Conservation (phyloP, 129 eudicot species). For the Cynara cardunculus region DNA sequence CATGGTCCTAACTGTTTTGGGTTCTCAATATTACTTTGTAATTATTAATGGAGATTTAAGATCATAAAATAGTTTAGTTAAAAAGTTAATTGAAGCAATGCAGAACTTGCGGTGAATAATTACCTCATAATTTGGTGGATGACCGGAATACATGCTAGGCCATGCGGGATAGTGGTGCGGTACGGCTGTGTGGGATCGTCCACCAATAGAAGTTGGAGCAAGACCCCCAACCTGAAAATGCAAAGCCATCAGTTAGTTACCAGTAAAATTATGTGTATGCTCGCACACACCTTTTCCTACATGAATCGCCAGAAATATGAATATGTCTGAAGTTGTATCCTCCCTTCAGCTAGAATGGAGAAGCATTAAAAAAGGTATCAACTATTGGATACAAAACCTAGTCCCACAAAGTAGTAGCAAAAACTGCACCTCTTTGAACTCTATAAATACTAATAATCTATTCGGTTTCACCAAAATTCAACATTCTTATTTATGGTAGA, state of each 20-base stretch:
- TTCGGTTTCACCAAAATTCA: neutral
- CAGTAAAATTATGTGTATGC: neutral
- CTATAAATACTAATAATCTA: neutral
- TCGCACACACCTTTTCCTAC: neutral
- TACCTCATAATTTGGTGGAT: conserved; percentile 47
- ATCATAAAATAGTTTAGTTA: neutral
- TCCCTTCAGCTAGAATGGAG: neutral
- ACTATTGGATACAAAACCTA: neutral
- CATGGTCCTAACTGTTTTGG: neutral
- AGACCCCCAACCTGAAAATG: conserved; percentile 37
- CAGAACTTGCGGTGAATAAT: neutral
- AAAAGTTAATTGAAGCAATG: neutral
- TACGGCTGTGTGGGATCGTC: conserved; percentile 26
- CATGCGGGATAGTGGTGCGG: conserved; percentile 24
- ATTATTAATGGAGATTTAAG: neutral
- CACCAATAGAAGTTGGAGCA: conserved; percentile 25
- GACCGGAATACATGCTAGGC: conserved; percentile 45
- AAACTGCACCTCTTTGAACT: neutral
- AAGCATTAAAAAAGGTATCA: neutral
- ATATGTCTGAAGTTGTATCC: neutral
- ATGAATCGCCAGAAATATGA: neutral
- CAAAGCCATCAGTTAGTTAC: conserved; percentile 6
- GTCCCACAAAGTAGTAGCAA: neutral
- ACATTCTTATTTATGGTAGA: neutral
- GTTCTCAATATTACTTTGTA: neutral